Evolutionary conservation across 73 alveolate genomes (phyloP), one percentile per base, ranked within the genome.

Genomic region (Symbiodinium pilosum): DNA sequence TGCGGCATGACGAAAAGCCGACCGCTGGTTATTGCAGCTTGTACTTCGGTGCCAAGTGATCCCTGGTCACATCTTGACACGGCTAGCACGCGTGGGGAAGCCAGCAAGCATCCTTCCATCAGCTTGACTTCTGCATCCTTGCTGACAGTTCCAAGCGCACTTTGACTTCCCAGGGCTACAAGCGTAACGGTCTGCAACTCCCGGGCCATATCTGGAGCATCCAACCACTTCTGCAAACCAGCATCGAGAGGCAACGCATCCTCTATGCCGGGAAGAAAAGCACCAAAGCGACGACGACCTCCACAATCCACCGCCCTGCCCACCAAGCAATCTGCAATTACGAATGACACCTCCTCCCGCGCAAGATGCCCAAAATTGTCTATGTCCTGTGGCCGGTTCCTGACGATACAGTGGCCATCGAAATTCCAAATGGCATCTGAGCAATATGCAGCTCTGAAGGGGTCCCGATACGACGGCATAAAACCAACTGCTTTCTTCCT

Each of bases 251-350:
- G 20, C 12, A 24, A 34, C 24, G 39, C 81, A 64, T 64, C 81
- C 38, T 64, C 81, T 18, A 14, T 8, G 81, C 81, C 30, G 12
- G 81, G 81, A 38, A 64, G 81, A 64, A 64, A 64, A 28, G 81
- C 81, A 3, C 81, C 81, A 64, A 64, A 64, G 81, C 81, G 81
- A 9, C 81, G 81, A 64, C 81, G 81, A 64, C 81, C 81, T 24
- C 81, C 81, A 24, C 38, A 28, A 64, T 64, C 81, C 14, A 64
- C 6, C 24, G 81, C 81, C 34, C 30, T 64, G 38, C 81, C 81
- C 32, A 64, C 81, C 81, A 64, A 64, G 38, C 81, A 64, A n/a
- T 64, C 39, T 20, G 81, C 81, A 20, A 64, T 64, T 14, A 64
- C 30, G 81, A 28, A 64, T 26, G 81, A 64, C 39, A 64, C 81